Evolutionary conservation across 768 basidiomycete genomes (phyloP).

Genomic region (Lentinula lateritia): DNA sequence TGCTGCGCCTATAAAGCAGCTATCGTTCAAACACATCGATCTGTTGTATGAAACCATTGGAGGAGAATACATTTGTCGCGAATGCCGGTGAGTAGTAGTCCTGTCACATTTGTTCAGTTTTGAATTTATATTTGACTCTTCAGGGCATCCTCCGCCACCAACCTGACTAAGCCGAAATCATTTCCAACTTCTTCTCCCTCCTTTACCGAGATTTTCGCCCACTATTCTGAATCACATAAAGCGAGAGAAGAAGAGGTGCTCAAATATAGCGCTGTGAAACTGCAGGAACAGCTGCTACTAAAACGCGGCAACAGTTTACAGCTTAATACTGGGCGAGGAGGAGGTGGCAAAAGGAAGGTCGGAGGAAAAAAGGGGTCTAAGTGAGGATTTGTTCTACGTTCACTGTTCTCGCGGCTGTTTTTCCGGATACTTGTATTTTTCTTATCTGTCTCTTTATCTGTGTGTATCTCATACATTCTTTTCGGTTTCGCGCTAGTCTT

Average conservation of each 20-base stretch:
- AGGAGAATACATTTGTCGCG: constrained; percentile 3
- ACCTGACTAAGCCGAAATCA: neutral
- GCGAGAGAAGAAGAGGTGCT: constrained; percentile 4
- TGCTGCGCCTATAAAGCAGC: neutral
- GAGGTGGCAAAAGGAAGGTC: neutral
- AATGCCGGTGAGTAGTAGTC: constrained; percentile 1
- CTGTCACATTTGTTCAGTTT: neutral
- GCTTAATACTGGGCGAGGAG: neutral
- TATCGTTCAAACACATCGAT: constrained; percentile 3
- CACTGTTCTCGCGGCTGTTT: too few species aligned
- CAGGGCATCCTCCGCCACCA: neutral
- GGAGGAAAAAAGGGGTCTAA: neutral
- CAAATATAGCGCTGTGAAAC: neutral
- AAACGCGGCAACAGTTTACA: neutral
- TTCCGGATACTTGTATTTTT: too few species aligned
- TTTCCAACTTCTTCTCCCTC: neutral
- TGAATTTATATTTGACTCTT: neutral
- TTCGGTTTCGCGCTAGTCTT: too few species aligned
- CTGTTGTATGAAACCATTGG: constrained; percentile 3
- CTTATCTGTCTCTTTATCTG: too few species aligned
- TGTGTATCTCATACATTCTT: too few species aligned
- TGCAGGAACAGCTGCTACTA: neutral
- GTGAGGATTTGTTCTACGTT: too few species aligned
- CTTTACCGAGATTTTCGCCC: neutral
- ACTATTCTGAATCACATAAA: neutral